Conservation (phyloP, 148 eudicot species). For the Pharnaceum exiguum region DNA sequence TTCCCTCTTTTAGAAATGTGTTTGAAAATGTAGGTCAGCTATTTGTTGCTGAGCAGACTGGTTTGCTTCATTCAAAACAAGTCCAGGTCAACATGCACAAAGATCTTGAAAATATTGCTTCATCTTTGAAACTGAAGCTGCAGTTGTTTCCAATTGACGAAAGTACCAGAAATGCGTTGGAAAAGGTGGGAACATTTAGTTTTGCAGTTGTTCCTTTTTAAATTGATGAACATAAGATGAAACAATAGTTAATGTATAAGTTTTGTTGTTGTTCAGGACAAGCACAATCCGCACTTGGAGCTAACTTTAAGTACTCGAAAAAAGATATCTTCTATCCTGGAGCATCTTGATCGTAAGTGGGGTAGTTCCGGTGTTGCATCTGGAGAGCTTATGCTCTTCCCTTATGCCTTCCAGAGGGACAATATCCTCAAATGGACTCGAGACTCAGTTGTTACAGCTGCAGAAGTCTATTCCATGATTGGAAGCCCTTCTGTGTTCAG, state of each 20-base stretch:
- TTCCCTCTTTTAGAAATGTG: too few relatives aligned
- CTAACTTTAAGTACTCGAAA: constrained; percentile 81
- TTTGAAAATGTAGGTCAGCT: constrained; percentile 3
- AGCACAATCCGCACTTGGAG: constrained; percentile 92
- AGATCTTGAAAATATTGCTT: constrained; percentile 22
- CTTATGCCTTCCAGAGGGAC: constrained; percentile 54
- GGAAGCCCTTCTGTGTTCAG: constrained; percentile 85
- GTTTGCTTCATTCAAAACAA: constrained; percentile 33
- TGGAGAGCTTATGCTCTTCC: constrained; percentile 82
- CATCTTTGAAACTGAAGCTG: constrained; percentile 58
- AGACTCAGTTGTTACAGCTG: constrained; percentile 68
- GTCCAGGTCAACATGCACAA: constrained; percentile 27
- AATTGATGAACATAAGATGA: constrained; percentile 7
- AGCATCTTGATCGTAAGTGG: constrained; percentile 95
- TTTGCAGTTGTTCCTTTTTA: constrained; percentile 5
- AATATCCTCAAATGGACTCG: constrained; percentile 74
- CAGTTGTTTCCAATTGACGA: constrained; percentile 95
- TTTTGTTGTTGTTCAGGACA: constrained; percentile 53
- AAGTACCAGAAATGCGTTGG: constrained; percentile 70
- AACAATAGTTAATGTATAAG: not conserved
- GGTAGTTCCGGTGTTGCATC: constrained; percentile 60
- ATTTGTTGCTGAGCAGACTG: constrained; percentile 37
- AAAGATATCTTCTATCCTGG: constrained; percentile 88
- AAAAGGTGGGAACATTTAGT: constrained; percentile 56
- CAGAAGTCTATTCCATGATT: constrained; percentile 67